These are phyloP conservation scores for Zygosaccharomyces sapae DNA, from an alignment of 1,139 yeast genomes.

Conservation along the genomic window DNA sequence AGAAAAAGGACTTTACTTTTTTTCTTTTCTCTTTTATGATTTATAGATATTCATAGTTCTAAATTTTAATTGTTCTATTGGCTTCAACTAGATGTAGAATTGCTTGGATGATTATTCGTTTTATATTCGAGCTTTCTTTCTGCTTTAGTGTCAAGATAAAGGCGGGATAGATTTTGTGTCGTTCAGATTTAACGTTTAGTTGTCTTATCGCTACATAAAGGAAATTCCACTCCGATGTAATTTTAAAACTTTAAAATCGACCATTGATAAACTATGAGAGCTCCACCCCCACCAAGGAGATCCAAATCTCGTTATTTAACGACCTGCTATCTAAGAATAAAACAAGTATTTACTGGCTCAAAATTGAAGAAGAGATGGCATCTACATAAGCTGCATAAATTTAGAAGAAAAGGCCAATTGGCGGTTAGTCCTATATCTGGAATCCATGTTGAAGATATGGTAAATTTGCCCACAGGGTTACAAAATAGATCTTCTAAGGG, in stretches of 20 bases:
- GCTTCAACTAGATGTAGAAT: neutral
- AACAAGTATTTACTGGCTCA: slow-evolving; percentile 17
- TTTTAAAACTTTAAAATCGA: neutral
- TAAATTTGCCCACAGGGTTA: slow-evolving; percentile 24
- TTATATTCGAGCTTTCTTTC: neutral
- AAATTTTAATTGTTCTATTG: neutral
- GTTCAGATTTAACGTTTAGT: neutral
- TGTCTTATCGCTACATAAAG: neutral
- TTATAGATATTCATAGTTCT: slow-evolving; percentile 5
- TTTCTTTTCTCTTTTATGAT: neutral
- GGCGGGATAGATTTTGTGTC: neutral
- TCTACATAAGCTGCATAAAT: slow-evolving; percentile 25
- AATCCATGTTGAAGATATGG: slow-evolving; percentile 27
- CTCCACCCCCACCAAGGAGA: slow-evolving; percentile 33
- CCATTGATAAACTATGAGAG: slow-evolving; percentile 28
- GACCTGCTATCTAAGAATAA: slow-evolving; percentile 14
- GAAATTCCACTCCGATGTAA: neutral
- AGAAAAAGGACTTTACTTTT: neutral
- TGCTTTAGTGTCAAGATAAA: neutral
- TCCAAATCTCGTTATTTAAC: slow-evolving; percentile 23
- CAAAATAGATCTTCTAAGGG: slow-evolving; percentile 17
- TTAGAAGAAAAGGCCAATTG: slow-evolving; percentile 10
- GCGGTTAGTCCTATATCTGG: slow-evolving; percentile 21
- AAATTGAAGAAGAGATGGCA: slow-evolving; percentile 26
- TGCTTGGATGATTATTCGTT: neutral